A percentile compares a stretch with the other conserved stretches of the same genome.
Conservation (phyloP, 352 stramenopile species). For the Globisporangium middletonii region DNA sequence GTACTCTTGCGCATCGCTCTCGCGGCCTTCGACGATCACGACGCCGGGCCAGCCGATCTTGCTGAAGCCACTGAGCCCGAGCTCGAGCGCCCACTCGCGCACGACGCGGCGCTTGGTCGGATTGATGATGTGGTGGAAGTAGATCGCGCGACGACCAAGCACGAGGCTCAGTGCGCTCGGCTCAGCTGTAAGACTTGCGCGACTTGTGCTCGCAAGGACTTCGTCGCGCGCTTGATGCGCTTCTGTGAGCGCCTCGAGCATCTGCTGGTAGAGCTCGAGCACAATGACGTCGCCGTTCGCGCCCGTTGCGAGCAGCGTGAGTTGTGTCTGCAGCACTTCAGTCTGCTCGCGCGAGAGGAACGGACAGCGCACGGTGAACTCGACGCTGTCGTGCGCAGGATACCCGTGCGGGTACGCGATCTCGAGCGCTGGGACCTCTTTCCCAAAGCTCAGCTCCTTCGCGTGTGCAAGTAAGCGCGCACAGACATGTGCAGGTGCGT, state of each 20-base stretch:
- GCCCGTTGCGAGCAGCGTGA: constrained; percentile 24
- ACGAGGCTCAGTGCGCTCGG: constrained; percentile 2
- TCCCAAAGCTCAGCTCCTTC: constrained; percentile 12
- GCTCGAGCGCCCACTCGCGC: constrained; percentile 63
- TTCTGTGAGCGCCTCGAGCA: constrained; percentile 43
- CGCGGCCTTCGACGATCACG: constrained; percentile 63
- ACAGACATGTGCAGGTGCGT: neutral
- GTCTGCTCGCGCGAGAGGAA: constrained; percentile 33
- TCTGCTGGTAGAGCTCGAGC: constrained; percentile 61
- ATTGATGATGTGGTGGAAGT: constrained; percentile 84
- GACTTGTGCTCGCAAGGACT: neutral
- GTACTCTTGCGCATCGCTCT: constrained; percentile 55
- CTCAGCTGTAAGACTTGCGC: too few species aligned
- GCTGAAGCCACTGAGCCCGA: constrained; percentile 58
- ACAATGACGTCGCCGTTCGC: constrained; percentile 38
- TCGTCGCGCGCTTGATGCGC: neutral
- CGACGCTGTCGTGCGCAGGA: constrained; percentile 15
- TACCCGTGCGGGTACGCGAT: constrained; percentile 42
- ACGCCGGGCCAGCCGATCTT: constrained; percentile 84
- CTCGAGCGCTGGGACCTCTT: constrained; percentile 31
- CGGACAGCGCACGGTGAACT: constrained; percentile 48
- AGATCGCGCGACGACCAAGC: constrained; percentile 69
- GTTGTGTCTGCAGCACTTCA: constrained; percentile 28
- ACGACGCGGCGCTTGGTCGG: constrained; percentile 63
- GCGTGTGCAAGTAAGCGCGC: neutral